These are phyloP conservation scores for Pseudogymnoascus verrucosus DNA, from an alignment of 2,329 filamentous ascomycete species.

Conservation along the genomic window DNA sequence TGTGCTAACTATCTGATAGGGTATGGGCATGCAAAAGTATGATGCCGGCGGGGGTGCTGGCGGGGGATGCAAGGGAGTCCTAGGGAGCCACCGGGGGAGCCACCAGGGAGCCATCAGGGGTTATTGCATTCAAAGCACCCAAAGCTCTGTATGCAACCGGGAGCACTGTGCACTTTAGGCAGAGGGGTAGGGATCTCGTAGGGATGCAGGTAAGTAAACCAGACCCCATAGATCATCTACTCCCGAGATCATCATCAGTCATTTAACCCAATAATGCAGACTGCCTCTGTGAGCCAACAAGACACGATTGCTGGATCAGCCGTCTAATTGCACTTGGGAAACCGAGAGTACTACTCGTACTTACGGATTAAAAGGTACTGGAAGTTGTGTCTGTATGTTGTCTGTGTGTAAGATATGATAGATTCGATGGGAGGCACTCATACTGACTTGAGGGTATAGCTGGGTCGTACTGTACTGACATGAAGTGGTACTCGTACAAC, in stretches of 20 bases:
- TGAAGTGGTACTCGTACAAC: background rate
- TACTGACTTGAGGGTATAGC: background rate
- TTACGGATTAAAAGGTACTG: background rate
- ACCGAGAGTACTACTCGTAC: background rate
- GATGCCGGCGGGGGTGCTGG: background rate
- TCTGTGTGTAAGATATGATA: conserved; percentile 1
- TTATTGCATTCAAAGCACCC: background rate
- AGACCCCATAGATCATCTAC: background rate
- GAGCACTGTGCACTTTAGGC: background rate
- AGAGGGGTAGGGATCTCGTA: background rate
- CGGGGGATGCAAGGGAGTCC: background rate
- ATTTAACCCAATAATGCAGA: conserved; percentile 4
- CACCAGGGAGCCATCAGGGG: background rate
- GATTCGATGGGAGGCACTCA: background rate
- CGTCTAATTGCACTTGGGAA: background rate
- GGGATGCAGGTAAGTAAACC: background rate
- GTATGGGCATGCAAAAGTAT: background rate
- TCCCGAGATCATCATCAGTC: background rate
- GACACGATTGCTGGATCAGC: background rate
- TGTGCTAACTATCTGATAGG: background rate
- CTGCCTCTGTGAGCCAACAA: conserved; percentile 2
- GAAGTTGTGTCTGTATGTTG: background rate
- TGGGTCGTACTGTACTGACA: background rate
- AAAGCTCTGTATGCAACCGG: background rate
- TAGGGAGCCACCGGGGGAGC: background rate